Conservation (phyloP, 1,284 basidiomycete genomes). For the Rhodotorula sp. region DNA sequence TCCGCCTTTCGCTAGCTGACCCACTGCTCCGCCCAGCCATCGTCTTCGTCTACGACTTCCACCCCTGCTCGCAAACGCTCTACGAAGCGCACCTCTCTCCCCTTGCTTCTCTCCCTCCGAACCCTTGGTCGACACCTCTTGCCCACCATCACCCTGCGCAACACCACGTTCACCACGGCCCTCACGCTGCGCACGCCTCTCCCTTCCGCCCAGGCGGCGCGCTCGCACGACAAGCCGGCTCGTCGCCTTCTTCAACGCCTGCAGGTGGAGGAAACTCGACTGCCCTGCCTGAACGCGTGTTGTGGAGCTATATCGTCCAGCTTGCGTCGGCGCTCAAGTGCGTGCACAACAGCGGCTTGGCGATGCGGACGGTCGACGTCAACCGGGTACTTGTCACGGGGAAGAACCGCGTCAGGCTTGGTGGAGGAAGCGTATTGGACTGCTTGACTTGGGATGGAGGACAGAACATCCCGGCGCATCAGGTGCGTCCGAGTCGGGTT, state of each 20-base stretch:
- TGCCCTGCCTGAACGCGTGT: conserved; percentile 68
- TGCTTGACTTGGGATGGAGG: conserved; percentile 72
- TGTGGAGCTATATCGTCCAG: conserved; percentile 95
- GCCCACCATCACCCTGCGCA: not conserved
- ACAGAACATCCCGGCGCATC: conserved; percentile 61
- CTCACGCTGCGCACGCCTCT: conserved; percentile 11
- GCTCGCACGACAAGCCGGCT: conserved; percentile 47
- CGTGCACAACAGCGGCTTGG: conserved; percentile 77
- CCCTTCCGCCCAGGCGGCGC: conserved; percentile 56
- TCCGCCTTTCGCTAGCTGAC: not conserved
- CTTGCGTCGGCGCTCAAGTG: conserved; percentile 81
- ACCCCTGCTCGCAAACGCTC: conserved; percentile 80
- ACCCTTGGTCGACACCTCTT: conserved; percentile 44
- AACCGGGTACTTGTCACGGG: conserved; percentile 86
- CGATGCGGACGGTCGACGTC: conserved; percentile 78
- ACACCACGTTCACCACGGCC: conserved; percentile 10
- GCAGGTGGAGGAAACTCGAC: not conserved
- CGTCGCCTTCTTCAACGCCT: conserved; percentile 33
- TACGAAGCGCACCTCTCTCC: conserved; percentile 63
- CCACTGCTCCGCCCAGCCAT: conserved; percentile 61
- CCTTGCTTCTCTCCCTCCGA: conserved; percentile 49
- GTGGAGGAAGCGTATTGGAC: conserved; percentile 80
- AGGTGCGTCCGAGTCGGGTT: conserved; percentile 49
- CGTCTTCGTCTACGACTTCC: conserved; percentile 88
- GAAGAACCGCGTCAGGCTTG: conserved; percentile 70